Evolutionary conservation across 2,329 filamentous ascomycete species (phyloP), one percentile per base, ranked within the genome.

Genomic region (Septoria petroselini): DNA sequence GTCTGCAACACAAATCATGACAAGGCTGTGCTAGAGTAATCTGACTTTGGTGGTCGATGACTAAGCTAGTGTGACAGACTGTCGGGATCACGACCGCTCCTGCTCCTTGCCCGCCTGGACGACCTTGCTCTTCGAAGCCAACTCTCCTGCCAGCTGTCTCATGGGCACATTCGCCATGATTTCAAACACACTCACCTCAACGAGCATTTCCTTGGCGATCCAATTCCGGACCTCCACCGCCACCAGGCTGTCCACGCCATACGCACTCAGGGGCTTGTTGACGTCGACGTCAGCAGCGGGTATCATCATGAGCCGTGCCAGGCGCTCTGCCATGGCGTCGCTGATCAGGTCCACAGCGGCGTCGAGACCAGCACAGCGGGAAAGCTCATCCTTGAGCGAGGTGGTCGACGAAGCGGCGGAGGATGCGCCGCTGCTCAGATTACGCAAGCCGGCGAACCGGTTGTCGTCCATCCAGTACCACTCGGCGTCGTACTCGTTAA

Each of bases 201-300:
- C 43, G 15, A 43, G 18, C 42, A 51, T 48, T 35, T 48, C 43
- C 43, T 51, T 54, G 7, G 38, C 37, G 19, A 52, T 44, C 53
- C 53, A 58, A n/a, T 54, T 57, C 8, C 53, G 31, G 4, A 58
- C 41, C 31, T 58, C 56, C 6, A 53, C 39, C 1, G 56, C 53
- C 17, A 58, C 53, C 2, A 57, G 48, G n/a, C 33, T 43, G 23
- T 58, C 51, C 3, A 58, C 50, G 4, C 56, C 53, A 19, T 55
- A 54, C 0, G 41, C 46, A 14, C 37, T 40, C 11, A 56, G 27
- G 7, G 53, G 46, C 17, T 41, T 43, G 23, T 46, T 48, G 8
- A 44, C 27, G 35, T 56, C 50, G 2, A 56, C 50, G 18, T 53
- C 46, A 7, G 27, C 35, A 2, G 35, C 49, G 5, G 50, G 42